A percentile compares a stretch with the other conserved stretches of the same genome.
Evolutionary conservation across 208 protist genomes (phyloP).

Genomic region (Crithidia fasciculata): DNA sequence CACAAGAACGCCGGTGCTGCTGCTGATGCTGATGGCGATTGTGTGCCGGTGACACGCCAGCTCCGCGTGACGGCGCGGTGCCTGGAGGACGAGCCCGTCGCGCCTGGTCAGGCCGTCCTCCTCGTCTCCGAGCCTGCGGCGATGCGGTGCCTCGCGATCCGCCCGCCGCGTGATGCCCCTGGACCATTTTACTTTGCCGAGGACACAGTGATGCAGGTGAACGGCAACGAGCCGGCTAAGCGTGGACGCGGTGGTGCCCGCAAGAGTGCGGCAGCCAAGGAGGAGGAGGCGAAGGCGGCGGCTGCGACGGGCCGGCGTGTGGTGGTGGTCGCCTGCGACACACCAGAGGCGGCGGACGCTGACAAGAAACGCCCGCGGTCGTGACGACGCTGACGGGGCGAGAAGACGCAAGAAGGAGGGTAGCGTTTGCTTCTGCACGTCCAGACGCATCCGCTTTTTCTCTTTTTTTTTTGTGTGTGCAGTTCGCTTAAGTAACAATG

Average conservation of each 20-base stretch:
- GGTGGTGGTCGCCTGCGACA: conserved; percentile 22
- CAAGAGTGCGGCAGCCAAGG: background rate
- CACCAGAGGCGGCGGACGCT: background rate
- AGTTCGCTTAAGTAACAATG: too few species aligned
- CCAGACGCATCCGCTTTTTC: too few species aligned
- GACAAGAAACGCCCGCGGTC: conserved; percentile 1
- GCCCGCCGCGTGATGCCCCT: conserved; percentile 34
- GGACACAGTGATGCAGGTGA: background rate
- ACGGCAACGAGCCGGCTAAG: background rate
- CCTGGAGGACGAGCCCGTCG: conserved; percentile 53
- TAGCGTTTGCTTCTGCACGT: background rate
- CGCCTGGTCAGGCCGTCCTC: conserved; percentile 55
- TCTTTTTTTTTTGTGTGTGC: too few species aligned
- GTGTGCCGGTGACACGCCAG: background rate
- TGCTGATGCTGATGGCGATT: background rate
- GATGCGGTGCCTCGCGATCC: conserved; percentile 60
- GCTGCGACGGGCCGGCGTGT: conserved; percentile 9
- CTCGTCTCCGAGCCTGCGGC: conserved; percentile 70
- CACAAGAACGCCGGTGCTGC: background rate
- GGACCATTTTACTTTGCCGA: conserved; percentile 38
- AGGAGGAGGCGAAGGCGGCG: background rate
- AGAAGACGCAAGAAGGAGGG: background rate
- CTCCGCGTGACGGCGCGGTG: conserved; percentile 69
- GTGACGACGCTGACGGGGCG: background rate
- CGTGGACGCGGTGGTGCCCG: background rate